Evolutionary conservation across 2,329 filamentous ascomycete species (phyloP).

Genomic region (Venturia nashicola): DNA sequence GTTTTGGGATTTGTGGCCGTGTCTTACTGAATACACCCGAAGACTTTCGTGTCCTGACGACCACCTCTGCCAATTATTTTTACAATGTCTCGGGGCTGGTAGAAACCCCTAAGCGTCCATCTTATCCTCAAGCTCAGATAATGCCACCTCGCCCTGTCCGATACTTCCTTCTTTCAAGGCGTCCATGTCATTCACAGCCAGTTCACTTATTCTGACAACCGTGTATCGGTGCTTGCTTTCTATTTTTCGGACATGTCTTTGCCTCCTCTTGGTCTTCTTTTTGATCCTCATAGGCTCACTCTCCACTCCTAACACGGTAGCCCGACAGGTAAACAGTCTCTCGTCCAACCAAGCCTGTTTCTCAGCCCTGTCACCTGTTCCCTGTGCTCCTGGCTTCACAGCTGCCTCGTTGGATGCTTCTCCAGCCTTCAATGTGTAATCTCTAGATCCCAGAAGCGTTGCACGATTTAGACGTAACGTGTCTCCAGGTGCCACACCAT

Average conservation of each 20-base stretch:
- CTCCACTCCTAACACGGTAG: conserved; percentile 65
- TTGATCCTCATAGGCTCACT: conserved; percentile 46
- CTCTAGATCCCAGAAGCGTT: conserved; percentile 67
- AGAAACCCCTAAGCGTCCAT: background rate
- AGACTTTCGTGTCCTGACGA: background rate
- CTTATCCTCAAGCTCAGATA: background rate
- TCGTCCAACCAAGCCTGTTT: conserved; percentile 17
- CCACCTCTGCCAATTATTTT: background rate
- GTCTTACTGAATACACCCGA: background rate
- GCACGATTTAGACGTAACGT: conserved; percentile 80
- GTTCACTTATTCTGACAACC: conserved; percentile 69
- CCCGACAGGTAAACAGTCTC: conserved; percentile 8
- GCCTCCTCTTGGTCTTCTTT: conserved; percentile 53
- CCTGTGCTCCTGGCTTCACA: conserved; percentile 16
- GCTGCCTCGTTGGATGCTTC: conserved; percentile 21
- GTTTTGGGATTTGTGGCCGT: background rate
- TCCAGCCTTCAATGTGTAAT: conserved; percentile 74
- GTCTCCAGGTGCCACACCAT: conserved; percentile 55
- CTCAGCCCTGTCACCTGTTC: conserved; percentile 13
- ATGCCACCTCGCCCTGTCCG: background rate
- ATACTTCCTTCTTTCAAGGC: background rate
- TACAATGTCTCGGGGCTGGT: background rate
- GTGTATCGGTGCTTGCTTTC: conserved; percentile 89
- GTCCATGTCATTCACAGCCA: conserved; percentile 43
- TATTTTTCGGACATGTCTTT: conserved; percentile 55